phyloP scores from a whole-genome alignment of 495 filamentous ascomycete species.

The Hyaloscypha bicolor region DNA sequence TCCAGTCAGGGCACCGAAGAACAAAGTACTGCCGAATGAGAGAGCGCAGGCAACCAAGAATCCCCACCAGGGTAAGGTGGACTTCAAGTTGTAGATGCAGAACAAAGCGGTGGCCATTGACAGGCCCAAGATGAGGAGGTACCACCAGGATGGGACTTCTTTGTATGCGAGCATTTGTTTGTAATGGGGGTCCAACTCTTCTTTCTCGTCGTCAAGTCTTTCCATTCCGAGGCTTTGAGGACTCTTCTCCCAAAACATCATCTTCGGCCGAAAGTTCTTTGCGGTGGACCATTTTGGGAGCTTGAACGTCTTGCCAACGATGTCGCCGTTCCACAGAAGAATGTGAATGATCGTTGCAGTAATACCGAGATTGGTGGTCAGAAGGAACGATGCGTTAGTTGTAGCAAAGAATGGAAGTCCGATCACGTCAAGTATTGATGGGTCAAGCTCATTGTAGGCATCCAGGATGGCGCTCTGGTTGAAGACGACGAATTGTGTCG shows the following conservation, averaged over 20 bases:
- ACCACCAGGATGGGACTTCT: conserved; percentile 60
- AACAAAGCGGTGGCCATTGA: conserved; percentile 53
- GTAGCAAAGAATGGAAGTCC: conserved; percentile 47
- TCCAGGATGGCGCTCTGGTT: conserved; percentile 44
- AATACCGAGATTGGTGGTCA: conserved; percentile 45
- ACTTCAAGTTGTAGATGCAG: conserved; percentile 46
- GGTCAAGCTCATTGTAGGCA: conserved; percentile 40
- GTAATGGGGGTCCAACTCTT: conserved; percentile 49
- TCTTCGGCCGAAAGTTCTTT: neutral
- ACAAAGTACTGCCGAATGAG: conserved; percentile 37
- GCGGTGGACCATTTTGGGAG: neutral
- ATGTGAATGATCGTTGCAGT: conserved; percentile 45
- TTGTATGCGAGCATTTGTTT: conserved; percentile 50
- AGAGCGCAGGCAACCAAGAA: conserved; percentile 52
- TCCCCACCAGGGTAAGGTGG: conserved; percentile 56
- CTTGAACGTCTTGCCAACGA: neutral
- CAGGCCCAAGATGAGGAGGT: conserved; percentile 42
- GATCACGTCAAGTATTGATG: conserved; percentile 34
- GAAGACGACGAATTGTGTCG: conserved; percentile 27
- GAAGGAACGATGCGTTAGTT: conserved; percentile 41
- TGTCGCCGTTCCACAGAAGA: conserved; percentile 20
- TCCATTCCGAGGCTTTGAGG: neutral
- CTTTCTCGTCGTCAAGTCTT: conserved; percentile 6
- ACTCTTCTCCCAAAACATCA: neutral
- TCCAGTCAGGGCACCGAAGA: conserved; percentile 41